Conservation (phyloP, 129 eudicot genomes). For the Pittosporum tobira region DNA sequence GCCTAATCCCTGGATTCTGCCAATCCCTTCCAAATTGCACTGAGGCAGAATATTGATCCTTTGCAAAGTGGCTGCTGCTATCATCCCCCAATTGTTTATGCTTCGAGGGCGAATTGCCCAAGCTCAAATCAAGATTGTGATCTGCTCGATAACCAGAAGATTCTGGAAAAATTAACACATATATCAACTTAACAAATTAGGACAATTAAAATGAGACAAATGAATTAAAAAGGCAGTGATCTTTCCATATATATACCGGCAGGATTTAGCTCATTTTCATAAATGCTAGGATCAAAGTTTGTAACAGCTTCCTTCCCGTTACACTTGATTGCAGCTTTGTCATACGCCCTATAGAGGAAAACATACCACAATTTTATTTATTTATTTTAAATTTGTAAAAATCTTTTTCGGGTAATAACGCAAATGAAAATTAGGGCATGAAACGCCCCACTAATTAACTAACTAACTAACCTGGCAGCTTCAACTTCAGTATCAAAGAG, state of each 20-base stretch:
- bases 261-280: constrained; percentile 50
- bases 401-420: background rate
- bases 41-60: constrained; percentile 22
- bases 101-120: constrained; percentile 43
- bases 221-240: no score
- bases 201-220: no score
- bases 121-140: constrained; percentile 69
- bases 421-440: constrained; percentile 9
- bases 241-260: constrained; percentile 28
- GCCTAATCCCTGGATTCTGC: constrained; percentile 31
- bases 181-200: no score
- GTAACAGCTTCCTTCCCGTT: constrained; percentile 77
- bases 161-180: constrained; percentile 13
- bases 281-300: constrained; percentile 59
- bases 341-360: constrained; percentile 46
- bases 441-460: no score
- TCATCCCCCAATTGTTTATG: constrained; percentile 25
- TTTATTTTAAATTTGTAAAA: no score
- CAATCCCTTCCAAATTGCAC: constrained; percentile 27
- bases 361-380: background rate
- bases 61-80: background rate
- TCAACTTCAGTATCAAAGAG: constrained; percentile 95
- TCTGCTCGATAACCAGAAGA: constrained; percentile 23
- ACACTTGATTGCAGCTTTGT: constrained; percentile 71
- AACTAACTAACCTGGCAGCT: constrained; percentile 73